Evolutionary conservation across 495 filamentous ascomycete genomes (phyloP).

Genomic region (Aspergillus heteromorphus): DNA sequence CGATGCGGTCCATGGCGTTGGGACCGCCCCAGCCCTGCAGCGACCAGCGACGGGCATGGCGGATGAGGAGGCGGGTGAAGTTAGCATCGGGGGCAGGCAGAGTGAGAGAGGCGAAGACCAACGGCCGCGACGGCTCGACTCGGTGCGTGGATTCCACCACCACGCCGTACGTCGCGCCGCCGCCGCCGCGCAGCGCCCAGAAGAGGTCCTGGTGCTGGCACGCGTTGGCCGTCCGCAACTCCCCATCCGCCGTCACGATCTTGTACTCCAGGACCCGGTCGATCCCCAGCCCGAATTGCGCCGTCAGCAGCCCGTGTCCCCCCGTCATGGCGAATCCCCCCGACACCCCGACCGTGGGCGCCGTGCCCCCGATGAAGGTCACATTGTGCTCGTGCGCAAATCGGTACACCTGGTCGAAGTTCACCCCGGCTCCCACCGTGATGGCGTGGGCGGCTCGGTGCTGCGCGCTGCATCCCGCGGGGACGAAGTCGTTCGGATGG

Average conservation of each 20-base stretch:
- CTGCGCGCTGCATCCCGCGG: slow-evolving; percentile 25
- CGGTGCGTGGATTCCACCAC: slow-evolving; percentile 40
- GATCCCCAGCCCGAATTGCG: slow-evolving; percentile 38
- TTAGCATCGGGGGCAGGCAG: slow-evolving; percentile 15
- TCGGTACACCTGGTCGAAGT: slow-evolving; percentile 39
- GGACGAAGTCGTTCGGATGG: slow-evolving; percentile 12
- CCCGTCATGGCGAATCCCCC: slow-evolving; percentile 40
- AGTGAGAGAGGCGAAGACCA: slow-evolving; percentile 29
- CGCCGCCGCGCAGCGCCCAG: slow-evolving; percentile 51
- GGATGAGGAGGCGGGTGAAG: slow-evolving; percentile 32
- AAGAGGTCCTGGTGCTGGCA: slow-evolving; percentile 42
- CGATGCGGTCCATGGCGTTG: slow-evolving; percentile 28
- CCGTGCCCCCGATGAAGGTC: slow-evolving; percentile 20
- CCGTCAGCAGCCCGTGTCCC: slow-evolving; percentile 36
- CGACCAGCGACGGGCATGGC: slow-evolving; percentile 36
- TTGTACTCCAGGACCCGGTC: slow-evolving; percentile 43
- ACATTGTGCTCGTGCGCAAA: slow-evolving; percentile 24
- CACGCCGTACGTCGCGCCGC: slow-evolving; percentile 51
- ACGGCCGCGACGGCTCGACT: slow-evolving; percentile 27
- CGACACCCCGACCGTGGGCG: slow-evolving; percentile 17
- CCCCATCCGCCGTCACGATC: slow-evolving; percentile 41
- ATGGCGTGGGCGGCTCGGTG: slow-evolving; percentile 19
- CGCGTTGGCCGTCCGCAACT: slow-evolving; percentile 33
- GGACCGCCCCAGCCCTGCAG: slow-evolving; percentile 45
- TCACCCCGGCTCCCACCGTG: slow-evolving; percentile 47